Conservation (phyloP, 192 early-diverging fungal genomes). For the Lunasporangiospora selenospora region DNA sequence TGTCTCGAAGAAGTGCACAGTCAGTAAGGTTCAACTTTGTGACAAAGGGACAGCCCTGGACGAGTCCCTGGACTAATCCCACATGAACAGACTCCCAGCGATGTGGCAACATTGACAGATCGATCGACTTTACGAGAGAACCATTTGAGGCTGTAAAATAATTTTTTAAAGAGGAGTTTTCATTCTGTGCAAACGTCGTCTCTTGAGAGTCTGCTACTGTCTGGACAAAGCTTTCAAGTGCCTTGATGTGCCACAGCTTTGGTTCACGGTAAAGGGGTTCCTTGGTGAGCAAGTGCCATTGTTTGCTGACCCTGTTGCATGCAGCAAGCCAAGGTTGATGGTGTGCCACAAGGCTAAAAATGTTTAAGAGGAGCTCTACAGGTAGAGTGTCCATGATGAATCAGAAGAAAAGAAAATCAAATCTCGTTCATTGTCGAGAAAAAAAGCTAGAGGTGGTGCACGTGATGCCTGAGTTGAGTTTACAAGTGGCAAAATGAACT, state of each 20-base stretch:
- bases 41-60: slow-evolving; percentile 17
- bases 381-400: slow-evolving; percentile 36
- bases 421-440: too few species aligned
- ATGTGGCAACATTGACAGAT: slow-evolving; percentile 43
- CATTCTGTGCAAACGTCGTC: too few species aligned
- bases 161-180: too few species aligned
- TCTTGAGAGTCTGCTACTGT: too few species aligned
- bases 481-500: too few species aligned
- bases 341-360: slow-evolving; percentile 4
- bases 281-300: slow-evolving; percentile 27
- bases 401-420: too few species aligned
- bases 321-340: slow-evolving; percentile 14
- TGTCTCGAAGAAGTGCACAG: slow-evolving; percentile 25
- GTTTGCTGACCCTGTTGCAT: slow-evolving; percentile 25
- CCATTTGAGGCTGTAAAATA: too few species aligned
- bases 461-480: too few species aligned
- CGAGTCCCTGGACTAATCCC: slow-evolving; percentile 7
- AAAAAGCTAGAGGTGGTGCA: too few species aligned
- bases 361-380: slow-evolving; percentile 22
- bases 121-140: slow-evolving; percentile 12
- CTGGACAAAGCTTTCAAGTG: slow-evolving; percentile 13
- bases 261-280: slow-evolving; percentile 20
- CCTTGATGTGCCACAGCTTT: background rate
- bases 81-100: slow-evolving; percentile 29
- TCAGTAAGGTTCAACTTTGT: slow-evolving; percentile 13